Base-by-base conservation (phyloP, 2,329 filamentous ascomycete species). In the Fusarium transvaalense region DNA sequence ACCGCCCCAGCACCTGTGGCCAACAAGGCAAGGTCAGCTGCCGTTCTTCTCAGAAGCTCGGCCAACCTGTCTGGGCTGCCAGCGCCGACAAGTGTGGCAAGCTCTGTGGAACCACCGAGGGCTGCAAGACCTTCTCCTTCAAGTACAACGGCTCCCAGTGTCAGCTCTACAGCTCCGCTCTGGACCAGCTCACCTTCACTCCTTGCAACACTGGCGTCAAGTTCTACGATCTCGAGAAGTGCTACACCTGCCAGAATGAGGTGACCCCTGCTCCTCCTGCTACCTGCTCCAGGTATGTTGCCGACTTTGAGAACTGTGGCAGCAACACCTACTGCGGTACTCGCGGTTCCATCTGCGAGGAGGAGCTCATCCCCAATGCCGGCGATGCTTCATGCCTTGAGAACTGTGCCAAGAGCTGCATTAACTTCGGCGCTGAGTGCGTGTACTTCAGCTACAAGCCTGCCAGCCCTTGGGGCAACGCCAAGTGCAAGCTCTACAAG, bases 321-420 rank as follows among this genome's bases (percentile, higher is more conserved):
- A 39, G 21, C 15, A 29, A 48, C 35, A 64, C 66, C 17, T 23
- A 50, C 51, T 69, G 67, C n/a, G 67, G 63, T 6, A 55, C 59
- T 1, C 31, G 17, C 1, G 67, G 67, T 10, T 32, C 47, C 9
- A 58, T 69, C 54, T 57, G 59, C 32, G 31, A 70, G 13, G 66
- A 60, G 34, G 31, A 34, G 1, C 42, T 29, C 9, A 70, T 68
- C 19, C 15, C 21, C 6, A 39, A 31, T 5, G 27, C 13, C 2
- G 66, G 59, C 8, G 59, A 69, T 54, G 23, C 19, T 25, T 56
- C 64, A 15, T 64, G 55, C 54, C 53, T 70, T 8, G 66, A 64
- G 32, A 60, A 51, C 43, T 69, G 67, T 41, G 67, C 67, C 31
- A 69, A 69, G 67, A 69, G 63, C 58, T 69, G 67, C 25, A 68